These are phyloP conservation scores for Fraxinus platypoda DNA, from an alignment of 305 asterid genomes.

Conservation along the genomic window DNA sequence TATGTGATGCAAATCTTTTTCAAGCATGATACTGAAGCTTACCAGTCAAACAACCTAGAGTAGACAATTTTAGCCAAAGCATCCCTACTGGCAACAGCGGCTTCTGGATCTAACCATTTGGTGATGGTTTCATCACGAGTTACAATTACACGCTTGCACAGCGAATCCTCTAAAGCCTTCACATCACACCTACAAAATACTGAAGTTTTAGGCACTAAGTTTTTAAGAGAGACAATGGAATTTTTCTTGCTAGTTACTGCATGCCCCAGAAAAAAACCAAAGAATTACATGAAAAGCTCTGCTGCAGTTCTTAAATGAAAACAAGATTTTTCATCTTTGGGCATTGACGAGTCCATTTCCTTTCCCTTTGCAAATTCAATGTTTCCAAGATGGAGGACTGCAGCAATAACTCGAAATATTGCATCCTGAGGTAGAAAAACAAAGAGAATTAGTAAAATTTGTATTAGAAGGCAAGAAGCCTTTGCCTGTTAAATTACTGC, in stretches of 20 bases:
- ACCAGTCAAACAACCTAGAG: constrained; percentile 96
- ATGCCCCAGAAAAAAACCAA: constrained; percentile 16
- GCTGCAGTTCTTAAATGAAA: constrained; percentile 90
- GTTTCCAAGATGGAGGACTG: constrained; percentile 96
- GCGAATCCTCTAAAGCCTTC: constrained; percentile 87
- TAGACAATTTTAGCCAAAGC: constrained; percentile 90
- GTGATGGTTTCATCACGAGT: constrained; percentile 96
- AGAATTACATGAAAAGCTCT: constrained; percentile 80
- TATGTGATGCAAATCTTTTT: background rate
- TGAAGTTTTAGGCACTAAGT: constrained; percentile 11
- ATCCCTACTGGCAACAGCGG: constrained; percentile 86
- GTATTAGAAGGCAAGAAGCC: background rate
- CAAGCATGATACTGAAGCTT: constrained; percentile 24
- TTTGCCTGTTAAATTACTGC: constrained; percentile 17
- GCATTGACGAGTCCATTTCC: constrained; percentile 88
- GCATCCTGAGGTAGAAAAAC: constrained; percentile 59
- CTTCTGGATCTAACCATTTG: constrained; percentile 87
- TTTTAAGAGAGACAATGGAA: constrained; percentile 5
- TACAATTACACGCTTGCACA: constrained; percentile 87
- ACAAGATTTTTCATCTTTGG: constrained; percentile 91
- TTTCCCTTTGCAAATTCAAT: constrained; percentile 82
- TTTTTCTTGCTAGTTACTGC: constrained; percentile 12
- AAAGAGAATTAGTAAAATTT: constrained; percentile 12
- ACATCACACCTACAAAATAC: constrained; percentile 72
- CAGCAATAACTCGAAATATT: constrained; percentile 94